These are phyloP conservation scores for Termitomyces sp. DNA, from an alignment of 768 basidiomycete genomes.

Conservation along the genomic window DNA sequence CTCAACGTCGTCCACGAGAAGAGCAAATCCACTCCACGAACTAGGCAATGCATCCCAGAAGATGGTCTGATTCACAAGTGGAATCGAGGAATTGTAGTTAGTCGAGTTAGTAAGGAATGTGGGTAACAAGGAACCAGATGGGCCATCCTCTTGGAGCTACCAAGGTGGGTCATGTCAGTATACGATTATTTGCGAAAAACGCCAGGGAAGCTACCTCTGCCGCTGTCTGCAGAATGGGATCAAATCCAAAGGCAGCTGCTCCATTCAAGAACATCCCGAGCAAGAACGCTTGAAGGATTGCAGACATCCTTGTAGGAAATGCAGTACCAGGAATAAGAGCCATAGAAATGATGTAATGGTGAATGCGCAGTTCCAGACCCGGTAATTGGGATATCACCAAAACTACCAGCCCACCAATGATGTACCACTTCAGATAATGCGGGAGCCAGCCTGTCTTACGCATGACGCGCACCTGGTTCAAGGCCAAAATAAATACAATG, in stretches of 20 bases:
- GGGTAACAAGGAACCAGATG: conserved; percentile 64
- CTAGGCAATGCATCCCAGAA: conserved; percentile 47
- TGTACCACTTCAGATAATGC: conserved; percentile 71
- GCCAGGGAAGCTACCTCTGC: conserved; percentile 43
- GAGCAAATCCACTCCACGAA: conserved; percentile 70
- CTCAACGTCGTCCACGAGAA: conserved; percentile 85
- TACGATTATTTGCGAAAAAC: background rate
- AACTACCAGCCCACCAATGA: conserved; percentile 56
- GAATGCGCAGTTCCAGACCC: conserved; percentile 61
- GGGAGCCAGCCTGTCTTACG: conserved; percentile 82
- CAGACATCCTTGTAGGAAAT: conserved; percentile 76
- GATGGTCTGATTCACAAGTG: conserved; percentile 49
- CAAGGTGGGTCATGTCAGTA: conserved; percentile 5
- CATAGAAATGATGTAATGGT: conserved; percentile 81
- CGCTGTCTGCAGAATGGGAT: conserved; percentile 71
- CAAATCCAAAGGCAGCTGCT: conserved; percentile 74
- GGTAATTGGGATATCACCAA: conserved; percentile 67
- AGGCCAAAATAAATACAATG: conserved; percentile 48
- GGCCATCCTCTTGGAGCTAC: conserved; percentile 69
- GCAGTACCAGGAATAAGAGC: conserved; percentile 71
- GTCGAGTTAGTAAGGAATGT: conserved; percentile 71
- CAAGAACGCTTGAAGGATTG: conserved; percentile 76
- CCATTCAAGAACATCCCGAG: conserved; percentile 81
- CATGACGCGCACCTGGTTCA: conserved; percentile 79
- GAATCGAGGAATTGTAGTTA: conserved; percentile 50